phyloP scores from a whole-genome alignment of 495 filamentous ascomycete species.

The Penicillium longicatenatum region DNA sequence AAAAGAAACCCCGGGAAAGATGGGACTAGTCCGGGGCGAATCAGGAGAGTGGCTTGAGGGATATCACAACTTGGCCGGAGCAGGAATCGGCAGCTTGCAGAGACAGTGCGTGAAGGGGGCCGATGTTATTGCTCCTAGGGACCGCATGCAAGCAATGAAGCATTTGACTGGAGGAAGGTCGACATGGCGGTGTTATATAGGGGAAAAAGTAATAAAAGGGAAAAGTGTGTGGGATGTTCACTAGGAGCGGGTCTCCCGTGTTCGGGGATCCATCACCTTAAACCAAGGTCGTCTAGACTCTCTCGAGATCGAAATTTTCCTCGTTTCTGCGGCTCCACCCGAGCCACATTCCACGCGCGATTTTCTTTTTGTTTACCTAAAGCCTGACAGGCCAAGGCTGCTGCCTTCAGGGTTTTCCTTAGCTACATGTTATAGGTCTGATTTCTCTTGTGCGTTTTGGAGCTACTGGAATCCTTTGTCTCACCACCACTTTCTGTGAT shows the following conservation, averaged over 20 bases:
- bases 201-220: background rate
- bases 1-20: constrained; percentile 6
- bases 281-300: constrained; percentile 1
- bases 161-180: constrained; percentile 31
- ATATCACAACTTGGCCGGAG: constrained; percentile 5
- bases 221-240: background rate
- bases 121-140: constrained; percentile 23
- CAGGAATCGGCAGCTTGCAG: constrained; percentile 22
- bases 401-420: background rate
- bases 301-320: background rate
- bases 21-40: constrained; percentile 18
- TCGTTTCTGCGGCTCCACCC: constrained; percentile 5
- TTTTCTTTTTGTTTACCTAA: background rate
- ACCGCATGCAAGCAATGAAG: constrained; percentile 27
- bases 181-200: constrained; percentile 9
- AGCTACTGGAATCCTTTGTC: background rate
- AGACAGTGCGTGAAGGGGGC: constrained; percentile 13
- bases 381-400: background rate
- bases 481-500: background rate
- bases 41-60: constrained; percentile 8
- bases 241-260: constrained; percentile 1
- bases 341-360: constrained; percentile 1
- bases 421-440: background rate
- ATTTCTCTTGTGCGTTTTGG: background rate
- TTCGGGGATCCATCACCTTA: constrained; percentile 9